Conservation (phyloP, 768 basidiomycete genomes). For the Suillus fuscotomentosus region DNA sequence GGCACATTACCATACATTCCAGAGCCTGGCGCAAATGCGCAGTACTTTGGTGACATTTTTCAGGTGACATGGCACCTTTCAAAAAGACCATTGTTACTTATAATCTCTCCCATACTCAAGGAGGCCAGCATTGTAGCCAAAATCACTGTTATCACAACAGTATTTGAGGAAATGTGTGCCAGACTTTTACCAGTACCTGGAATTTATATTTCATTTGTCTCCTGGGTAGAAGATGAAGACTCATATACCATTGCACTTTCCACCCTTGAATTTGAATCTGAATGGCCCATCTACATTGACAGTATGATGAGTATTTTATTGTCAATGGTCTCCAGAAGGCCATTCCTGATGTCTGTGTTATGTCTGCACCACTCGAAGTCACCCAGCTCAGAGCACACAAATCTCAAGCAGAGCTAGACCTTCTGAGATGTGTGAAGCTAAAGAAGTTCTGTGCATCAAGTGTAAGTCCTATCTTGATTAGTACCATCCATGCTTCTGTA, state of each 20-base stretch:
- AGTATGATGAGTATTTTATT: conserved; percentile 61
- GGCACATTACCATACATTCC: conserved; percentile 71
- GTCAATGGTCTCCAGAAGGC: conserved; percentile 58
- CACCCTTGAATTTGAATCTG: conserved; percentile 13
- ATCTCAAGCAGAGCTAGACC: conserved; percentile 62
- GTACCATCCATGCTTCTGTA: too few species aligned
- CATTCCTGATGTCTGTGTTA: conserved; percentile 35
- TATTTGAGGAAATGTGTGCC: conserved; percentile 75
- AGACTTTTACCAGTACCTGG: conserved; percentile 54
- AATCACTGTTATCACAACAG: conserved; percentile 67
- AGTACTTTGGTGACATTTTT: conserved; percentile 75
- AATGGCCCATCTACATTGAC: conserved; percentile 53
- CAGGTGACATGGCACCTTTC: conserved; percentile 62
- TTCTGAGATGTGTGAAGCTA: conserved; percentile 69
- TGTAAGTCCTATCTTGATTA: too few species aligned
- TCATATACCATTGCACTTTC: conserved; percentile 56
- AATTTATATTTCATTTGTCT: conserved; percentile 43
- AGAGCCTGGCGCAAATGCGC: conserved; percentile 72
- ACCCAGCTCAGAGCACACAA: conserved; percentile 72
- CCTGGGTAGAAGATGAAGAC: conserved; percentile 67
- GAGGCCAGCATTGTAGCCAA: conserved; percentile 35
- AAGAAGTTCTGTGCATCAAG: too few species aligned
- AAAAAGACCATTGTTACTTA: conserved; percentile 74
- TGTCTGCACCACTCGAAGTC: conserved; percentile 54
- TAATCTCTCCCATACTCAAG: conserved; percentile 46